Base-by-base conservation (phyloP, 2,329 filamentous ascomycete species). In the Pseudogymnoascus destructans region DNA sequence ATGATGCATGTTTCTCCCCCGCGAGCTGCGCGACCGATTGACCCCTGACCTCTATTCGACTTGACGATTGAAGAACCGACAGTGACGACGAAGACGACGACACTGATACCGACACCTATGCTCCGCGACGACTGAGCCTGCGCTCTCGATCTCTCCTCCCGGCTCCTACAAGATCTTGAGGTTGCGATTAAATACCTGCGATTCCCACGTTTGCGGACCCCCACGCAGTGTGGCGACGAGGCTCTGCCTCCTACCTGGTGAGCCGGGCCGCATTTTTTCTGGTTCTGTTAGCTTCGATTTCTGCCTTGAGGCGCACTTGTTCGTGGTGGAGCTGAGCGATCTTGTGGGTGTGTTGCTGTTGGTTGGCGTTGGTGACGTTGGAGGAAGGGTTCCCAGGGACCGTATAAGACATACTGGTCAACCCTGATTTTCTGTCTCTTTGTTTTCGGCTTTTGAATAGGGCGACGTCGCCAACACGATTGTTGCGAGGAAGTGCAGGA, bases 211-310 rank as follows among this genome's bases (percentile, higher is more conserved):
- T 3, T 46, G n/a, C 19, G 19, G 21, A 46, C 40, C 40, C 40
- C 40, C 40, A 46, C 40, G 40, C 40, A 25, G 40, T 46, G 40
- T 46, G 40, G 40, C 40, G 40, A 46, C 40, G 40, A 46, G 40
- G 40, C 40, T 46, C 19, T 46, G 40, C 21, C 40, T 46, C 40
- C 40, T 46, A n/a, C 21, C 21, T 25, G 40, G 40, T 46, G 40
- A 46, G 40, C 40, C 40, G 25, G 40, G 19, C 40, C 21, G 40
- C 40, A 25, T 23, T 46, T 42, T 25, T n/a, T 21, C 40, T 46
- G 40, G 40, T 46, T 3, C 11, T 46, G 5, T 15, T 46, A 23
- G 40, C 21, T 46, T 46, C 10, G 21, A 46, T n/a, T 25, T 46
- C 40, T 46, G 40, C 21, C 21, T 46, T 46, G 21, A n/a, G 40